Conservation (phyloP, 2,329 filamentous ascomycete species). For the Curvularia hawaiiensis region DNA sequence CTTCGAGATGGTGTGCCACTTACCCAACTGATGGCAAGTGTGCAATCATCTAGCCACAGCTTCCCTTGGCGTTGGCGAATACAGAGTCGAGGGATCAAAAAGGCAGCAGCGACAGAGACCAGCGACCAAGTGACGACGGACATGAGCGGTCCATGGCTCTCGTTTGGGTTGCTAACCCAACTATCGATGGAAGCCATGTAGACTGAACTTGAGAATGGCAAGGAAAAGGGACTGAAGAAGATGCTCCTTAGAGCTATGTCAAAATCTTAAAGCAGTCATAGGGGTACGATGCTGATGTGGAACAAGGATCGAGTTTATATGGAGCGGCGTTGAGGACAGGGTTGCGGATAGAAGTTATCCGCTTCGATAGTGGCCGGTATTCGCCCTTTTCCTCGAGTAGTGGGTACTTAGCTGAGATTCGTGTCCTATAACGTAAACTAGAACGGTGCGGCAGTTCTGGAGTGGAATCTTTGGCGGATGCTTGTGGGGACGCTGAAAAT, state of each 20-base stretch:
- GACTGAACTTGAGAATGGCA: conserved; percentile 2
- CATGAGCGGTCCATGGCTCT: conserved; percentile 19
- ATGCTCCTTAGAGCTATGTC: conserved; percentile 7
- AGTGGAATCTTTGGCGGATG: conserved; percentile 1
- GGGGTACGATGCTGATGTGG: conserved; percentile 4
- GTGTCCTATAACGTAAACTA: conserved; percentile 3
- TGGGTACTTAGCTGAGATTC: conserved; percentile 5
- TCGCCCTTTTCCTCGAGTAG: conserved; percentile 8
- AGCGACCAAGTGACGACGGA: conserved; percentile 17
- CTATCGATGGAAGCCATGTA: conserved; percentile 6
- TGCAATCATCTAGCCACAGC: conserved; percentile 20
- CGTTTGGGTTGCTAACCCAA: conserved; percentile 18
- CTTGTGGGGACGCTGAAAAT: conserved; percentile 8
- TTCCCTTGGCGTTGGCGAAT: conserved; percentile 21
- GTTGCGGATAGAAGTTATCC: conserved; percentile 2
- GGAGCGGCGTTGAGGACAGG: conserved; percentile 1
- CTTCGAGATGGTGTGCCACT: conserved; percentile 4
- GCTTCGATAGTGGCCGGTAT: conserved; percentile 5
- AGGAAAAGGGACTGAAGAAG: neutral
- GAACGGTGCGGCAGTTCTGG: conserved; percentile 5
- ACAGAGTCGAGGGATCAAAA: conserved; percentile 12
- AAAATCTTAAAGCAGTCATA: conserved; percentile 3
- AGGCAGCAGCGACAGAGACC: conserved; percentile 12
- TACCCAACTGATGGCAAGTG: conserved; percentile 20
- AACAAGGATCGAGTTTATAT: conserved; percentile 14